Base-by-base conservation (phyloP, 768 basidiomycete genomes). In the Termitomyces titanicus region DNA sequence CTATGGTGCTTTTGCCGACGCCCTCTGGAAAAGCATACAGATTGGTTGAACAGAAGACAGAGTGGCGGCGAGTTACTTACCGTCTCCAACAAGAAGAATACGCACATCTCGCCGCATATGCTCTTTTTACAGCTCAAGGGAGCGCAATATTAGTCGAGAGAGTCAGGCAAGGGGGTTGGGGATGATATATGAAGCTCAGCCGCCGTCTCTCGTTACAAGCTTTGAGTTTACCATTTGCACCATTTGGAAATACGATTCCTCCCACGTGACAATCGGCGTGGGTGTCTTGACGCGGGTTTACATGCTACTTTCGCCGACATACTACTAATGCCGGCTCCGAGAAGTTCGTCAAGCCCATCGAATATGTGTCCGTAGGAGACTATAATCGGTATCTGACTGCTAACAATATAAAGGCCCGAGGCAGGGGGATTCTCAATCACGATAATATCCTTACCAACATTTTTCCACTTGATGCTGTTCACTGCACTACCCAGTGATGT, bases 1-100 rank as follows among this genome's bases (percentile, higher is more conserved):
- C 86, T 67, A 98, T 94, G 44, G 94, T 94, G 70, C 93, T 95
- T 79, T 99, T 99, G 61, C 96, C 96, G 64, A 98, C 96, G 61
- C 92, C 92, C 79, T 96, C 94, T 98, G 69, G 50, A 51, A 52
- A 43, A 38, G 49, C 53, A 44, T 54, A 49, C 22, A 55, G 44
- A 54, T 52, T 29, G 44, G 57, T 59, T 39, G 58, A 56, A 63
- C 56, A 48, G 55, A n/a, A 53, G 38, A 44, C 13, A 38, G 29
- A 39, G 25, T 40, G n/a, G 24, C 20, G 15, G n/a, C 35, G 18
- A 25, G 53, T 37, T 34, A 68, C 86, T 63, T 61, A 94, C 93
- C 94, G 73, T 97, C 94, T 60, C 94, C 94, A 60, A 95, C 92
- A 66, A 97, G 84, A 56, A 95, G 81, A 66, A 96, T 94, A 62